Evolutionary conservation across 1,284 basidiomycete species (phyloP).

Genomic region (Leucocoprinus gongylophorus): DNA sequence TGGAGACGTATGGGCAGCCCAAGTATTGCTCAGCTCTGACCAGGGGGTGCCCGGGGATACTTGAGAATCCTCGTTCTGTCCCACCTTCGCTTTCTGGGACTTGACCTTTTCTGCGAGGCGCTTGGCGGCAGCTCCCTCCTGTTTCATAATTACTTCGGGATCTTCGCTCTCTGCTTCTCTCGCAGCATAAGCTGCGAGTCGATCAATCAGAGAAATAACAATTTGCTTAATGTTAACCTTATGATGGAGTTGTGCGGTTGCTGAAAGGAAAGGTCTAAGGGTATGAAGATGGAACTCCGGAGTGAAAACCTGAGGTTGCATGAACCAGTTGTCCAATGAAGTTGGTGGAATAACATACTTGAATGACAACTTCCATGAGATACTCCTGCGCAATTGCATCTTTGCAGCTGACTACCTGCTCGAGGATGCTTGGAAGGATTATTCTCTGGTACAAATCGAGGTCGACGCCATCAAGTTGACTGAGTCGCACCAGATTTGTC

Average conservation of each 20-base stretch:
- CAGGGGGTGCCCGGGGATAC: slow-evolving; percentile 26
- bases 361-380: slow-evolving; percentile 96
- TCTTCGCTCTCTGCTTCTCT: slow-evolving; percentile 91
- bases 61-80: slow-evolving; percentile 40
- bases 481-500: slow-evolving; percentile 89
- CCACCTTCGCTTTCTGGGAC: slow-evolving; percentile 53
- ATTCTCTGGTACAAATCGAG: slow-evolving; percentile 78
- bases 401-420: slow-evolving; percentile 95
- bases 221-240: slow-evolving; percentile 97
- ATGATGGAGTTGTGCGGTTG: slow-evolving; percentile 89
- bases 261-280: slow-evolving; percentile 86
- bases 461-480: slow-evolving; percentile 91
- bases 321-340: not conserved
- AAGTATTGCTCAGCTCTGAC: slow-evolving; percentile 30
- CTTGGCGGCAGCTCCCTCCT: slow-evolving; percentile 85
- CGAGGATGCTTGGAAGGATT: slow-evolving; percentile 85
- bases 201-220: slow-evolving; percentile 92
- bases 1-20: slow-evolving; percentile 32
- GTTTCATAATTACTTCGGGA: slow-evolving; percentile 83
- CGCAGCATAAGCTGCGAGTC: slow-evolving; percentile 90
- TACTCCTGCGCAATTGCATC: slow-evolving; percentile 98
- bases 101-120: slow-evolving; percentile 85
- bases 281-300: slow-evolving; percentile 95
- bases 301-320: slow-evolving; percentile 72
- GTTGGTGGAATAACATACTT: slow-evolving; percentile 39